A percentile compares a stretch with the other conserved stretches of the same genome.
These are phyloP conservation scores for Pisolithus tinctorius DNA, from an alignment of 768 basidiomycete genomes.

Conservation along the genomic window DNA sequence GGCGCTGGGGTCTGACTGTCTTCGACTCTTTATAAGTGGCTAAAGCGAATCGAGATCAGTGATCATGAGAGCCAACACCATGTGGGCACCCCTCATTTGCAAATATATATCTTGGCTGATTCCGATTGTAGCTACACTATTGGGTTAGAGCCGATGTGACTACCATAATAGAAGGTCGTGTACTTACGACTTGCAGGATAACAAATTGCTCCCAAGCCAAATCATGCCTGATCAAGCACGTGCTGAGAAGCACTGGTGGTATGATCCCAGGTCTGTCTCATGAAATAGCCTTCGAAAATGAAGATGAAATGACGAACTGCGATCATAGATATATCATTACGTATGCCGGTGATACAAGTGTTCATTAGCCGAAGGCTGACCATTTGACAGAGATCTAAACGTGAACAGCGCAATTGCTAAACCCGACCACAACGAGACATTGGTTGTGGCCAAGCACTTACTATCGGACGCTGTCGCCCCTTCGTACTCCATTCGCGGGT, in stretches of 20 bases:
- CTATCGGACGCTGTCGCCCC: slow-evolving; percentile 6
- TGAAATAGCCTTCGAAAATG: neutral
- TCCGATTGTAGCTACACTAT: slow-evolving; percentile 26
- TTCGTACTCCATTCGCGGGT: slow-evolving; percentile 42
- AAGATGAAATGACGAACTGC: neutral
- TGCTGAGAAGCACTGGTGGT: slow-evolving; percentile 48
- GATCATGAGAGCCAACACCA: slow-evolving; percentile 47
- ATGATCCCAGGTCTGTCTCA: slow-evolving; percentile 35
- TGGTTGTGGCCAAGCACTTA: slow-evolving; percentile 14
- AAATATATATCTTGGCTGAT: neutral
- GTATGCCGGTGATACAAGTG: slow-evolving; percentile 13
- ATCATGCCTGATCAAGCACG: slow-evolving; percentile 47
- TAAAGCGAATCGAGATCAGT: slow-evolving; percentile 47
- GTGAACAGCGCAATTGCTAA: slow-evolving; percentile 51
- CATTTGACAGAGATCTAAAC: slow-evolving; percentile 48
- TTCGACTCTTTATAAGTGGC: slow-evolving; percentile 35
- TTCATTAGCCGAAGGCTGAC: slow-evolving; percentile 6
- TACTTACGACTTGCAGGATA: slow-evolving; percentile 30
- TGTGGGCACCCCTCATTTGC: slow-evolving; percentile 23
- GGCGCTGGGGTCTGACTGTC: neutral
- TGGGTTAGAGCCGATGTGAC: slow-evolving; percentile 17
- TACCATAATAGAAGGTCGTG: neutral
- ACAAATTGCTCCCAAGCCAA: slow-evolving; percentile 53
- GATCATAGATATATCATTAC: slow-evolving; percentile 27
- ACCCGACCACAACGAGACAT: slow-evolving; percentile 48